phyloP scores from a whole-genome alignment of 2,329 filamentous ascomycete genomes.

The Aspergillus calidoustus region DNA sequence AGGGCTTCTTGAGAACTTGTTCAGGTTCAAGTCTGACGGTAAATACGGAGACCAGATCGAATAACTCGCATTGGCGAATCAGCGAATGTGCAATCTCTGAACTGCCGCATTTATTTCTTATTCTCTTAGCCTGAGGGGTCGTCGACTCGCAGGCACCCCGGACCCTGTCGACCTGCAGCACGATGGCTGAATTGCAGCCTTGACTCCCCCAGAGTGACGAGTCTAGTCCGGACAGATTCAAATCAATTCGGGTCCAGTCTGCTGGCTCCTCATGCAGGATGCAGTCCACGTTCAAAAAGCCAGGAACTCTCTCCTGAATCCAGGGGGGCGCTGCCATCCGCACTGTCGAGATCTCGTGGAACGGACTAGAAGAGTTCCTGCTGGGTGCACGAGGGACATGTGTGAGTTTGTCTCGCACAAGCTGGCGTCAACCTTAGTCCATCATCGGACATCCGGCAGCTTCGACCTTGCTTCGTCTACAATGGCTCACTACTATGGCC shows the following conservation, averaged over 20 bases:
- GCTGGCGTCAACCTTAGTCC: constrained; percentile 13
- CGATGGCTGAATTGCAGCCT: constrained; percentile 22
- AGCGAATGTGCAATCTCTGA: not conserved
- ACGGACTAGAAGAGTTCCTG: not conserved
- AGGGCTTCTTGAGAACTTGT: not conserved
- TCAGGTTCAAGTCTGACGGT: constrained; percentile 3
- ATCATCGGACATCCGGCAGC: not conserved
- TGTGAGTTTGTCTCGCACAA: constrained; percentile 17
- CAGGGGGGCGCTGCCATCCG: not conserved
- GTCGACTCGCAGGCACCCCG: constrained; percentile 17
- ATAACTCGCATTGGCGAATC: not conserved
- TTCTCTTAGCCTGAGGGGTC: not conserved
- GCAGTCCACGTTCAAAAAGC: not conserved
- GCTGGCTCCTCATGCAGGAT: constrained; percentile 5
- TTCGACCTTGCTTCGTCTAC: constrained; percentile 7
- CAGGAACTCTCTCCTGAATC: not conserved
- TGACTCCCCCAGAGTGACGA: not conserved
- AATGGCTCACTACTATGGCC: not conserved
- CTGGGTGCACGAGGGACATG: constrained; percentile 5
- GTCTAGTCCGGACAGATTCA: constrained; percentile 4
- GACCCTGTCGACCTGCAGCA: constrained; percentile 27
- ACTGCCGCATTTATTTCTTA: not conserved
- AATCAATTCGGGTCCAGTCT: constrained; percentile 2
- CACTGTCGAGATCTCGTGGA: not conserved
- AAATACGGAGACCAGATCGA: constrained; percentile 8